These are phyloP conservation scores for Alternaria atra DNA, from an alignment of 2,329 filamentous ascomycete genomes.

Conservation along the genomic window DNA sequence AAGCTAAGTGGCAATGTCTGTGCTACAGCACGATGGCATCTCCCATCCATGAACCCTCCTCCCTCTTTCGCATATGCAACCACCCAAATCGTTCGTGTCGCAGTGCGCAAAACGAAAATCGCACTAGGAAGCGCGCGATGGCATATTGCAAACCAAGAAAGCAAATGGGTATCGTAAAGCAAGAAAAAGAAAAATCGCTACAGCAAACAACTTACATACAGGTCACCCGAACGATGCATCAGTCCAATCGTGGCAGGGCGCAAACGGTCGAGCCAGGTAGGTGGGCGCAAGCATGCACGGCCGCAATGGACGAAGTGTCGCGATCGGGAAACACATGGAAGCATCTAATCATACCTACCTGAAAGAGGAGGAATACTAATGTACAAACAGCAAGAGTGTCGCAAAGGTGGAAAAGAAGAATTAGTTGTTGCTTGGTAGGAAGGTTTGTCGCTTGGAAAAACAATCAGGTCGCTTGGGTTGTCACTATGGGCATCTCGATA, in stretches of 20 bases:
- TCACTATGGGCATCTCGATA: slow-evolving; percentile 34
- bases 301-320: slow-evolving; percentile 16
- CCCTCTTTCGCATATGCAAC: not conserved
- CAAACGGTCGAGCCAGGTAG: slow-evolving; percentile 17
- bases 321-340: slow-evolving; percentile 29
- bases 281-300: slow-evolving; percentile 24
- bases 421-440: not conserved
- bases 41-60: not conserved
- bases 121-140: not conserved
- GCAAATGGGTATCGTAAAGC: slow-evolving; percentile 22
- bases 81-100: not conserved
- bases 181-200: slow-evolving; percentile 2
- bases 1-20: slow-evolving; percentile 3
- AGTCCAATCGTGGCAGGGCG: slow-evolving; percentile 10
- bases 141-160: slow-evolving; percentile 4
- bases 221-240: slow-evolving; percentile 1
- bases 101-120: not conserved
- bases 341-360: slow-evolving; percentile 32
- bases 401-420: slow-evolving; percentile 15
- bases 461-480: slow-evolving; percentile 19
- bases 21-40: not conserved
- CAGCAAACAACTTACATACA: slow-evolving; percentile 18
- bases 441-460: slow-evolving; percentile 16
- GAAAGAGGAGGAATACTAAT: slow-evolving; percentile 3
- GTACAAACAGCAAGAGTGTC: slow-evolving; percentile 15